Conservation (phyloP, 768 basidiomycete species). For the Cyathus striatus region DNA sequence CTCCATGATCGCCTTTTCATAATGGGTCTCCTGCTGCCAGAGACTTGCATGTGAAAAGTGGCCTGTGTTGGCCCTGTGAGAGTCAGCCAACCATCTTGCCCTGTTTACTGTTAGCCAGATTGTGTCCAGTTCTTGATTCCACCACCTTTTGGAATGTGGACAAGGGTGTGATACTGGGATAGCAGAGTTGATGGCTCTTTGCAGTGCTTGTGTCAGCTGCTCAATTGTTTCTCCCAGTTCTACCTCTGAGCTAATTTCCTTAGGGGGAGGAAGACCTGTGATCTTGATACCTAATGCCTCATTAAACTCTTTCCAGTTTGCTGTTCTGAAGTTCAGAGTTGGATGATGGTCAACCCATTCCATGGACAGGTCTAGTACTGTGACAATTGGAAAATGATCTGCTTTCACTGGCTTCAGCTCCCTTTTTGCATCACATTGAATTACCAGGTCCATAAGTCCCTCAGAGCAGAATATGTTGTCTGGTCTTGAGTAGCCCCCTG, state of each 20-base stretch:
- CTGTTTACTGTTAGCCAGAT: slow-evolving; percentile 9
- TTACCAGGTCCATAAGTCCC: slow-evolving; percentile 7
- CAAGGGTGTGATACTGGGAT: slow-evolving; percentile 24
- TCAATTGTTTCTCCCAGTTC: background rate
- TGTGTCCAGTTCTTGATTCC: slow-evolving; percentile 15
- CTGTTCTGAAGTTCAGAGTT: slow-evolving; percentile 9
- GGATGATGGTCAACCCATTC: background rate
- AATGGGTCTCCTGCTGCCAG: slow-evolving; percentile 5
- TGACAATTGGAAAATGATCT: slow-evolving; percentile 37
- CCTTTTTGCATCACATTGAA: slow-evolving; percentile 19
- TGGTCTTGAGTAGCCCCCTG: no score
- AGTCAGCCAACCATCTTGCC: slow-evolving; percentile 7
- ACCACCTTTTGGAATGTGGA: slow-evolving; percentile 30
- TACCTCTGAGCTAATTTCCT: background rate
- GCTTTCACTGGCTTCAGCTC: slow-evolving; percentile 12
- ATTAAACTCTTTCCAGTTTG: slow-evolving; percentile 13
- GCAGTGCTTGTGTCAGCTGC: slow-evolving; percentile 5
- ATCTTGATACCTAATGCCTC: slow-evolving; percentile 17
- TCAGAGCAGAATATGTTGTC: slow-evolving; percentile 35
- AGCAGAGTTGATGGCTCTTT: slow-evolving; percentile 2
- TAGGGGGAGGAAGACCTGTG: background rate
- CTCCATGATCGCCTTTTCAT: slow-evolving; percentile 7
- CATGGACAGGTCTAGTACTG: slow-evolving; percentile 15
- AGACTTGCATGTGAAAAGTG: slow-evolving; percentile 18
- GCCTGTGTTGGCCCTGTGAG: background rate